Evolutionary conservation across 306 rosid species (phyloP).

Genomic region (Quercus variabilis): DNA sequence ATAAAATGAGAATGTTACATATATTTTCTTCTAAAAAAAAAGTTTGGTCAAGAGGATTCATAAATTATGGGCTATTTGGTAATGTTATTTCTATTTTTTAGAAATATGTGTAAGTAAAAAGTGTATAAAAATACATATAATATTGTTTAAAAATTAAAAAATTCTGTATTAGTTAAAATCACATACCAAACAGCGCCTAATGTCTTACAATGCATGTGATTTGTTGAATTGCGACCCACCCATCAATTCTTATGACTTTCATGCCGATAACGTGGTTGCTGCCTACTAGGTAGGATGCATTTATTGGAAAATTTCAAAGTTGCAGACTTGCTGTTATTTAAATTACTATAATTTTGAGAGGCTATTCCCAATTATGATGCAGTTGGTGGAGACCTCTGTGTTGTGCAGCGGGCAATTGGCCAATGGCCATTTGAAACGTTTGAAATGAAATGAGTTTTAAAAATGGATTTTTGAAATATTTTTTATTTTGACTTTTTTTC

Average conservation of each 20-base stretch:
- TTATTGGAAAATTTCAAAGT: background rate
- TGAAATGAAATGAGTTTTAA: too few relatives aligned
- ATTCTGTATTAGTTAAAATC: fast-evolving
- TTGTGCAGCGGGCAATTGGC: background rate
- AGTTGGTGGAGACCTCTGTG: background rate
- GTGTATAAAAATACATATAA: fast-evolving
- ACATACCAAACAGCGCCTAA: background rate
- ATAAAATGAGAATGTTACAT: too few relatives aligned
- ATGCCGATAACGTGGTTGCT: background rate
- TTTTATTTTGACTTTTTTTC: too few relatives aligned
- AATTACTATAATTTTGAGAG: background rate
- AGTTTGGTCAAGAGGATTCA: background rate
- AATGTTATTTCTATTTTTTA: too few relatives aligned
- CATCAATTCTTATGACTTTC: background rate
- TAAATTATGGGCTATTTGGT: background rate
- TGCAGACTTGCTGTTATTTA: background rate
- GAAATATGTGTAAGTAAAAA: too few relatives aligned
- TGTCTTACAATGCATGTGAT: background rate
- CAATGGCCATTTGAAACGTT: too few relatives aligned
- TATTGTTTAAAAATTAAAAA: too few relatives aligned
- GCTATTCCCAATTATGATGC: background rate
- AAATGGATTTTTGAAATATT: too few relatives aligned
- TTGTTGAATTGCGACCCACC: background rate
- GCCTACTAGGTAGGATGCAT: background rate
- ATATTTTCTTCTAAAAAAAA: too few relatives aligned